A percentile compares a stretch with the other conserved stretches of the same genome.
phyloP scores from a whole-genome alignment of 2,329 filamentous ascomycete genomes.

The Purpureocillium lavendulum region DNA sequence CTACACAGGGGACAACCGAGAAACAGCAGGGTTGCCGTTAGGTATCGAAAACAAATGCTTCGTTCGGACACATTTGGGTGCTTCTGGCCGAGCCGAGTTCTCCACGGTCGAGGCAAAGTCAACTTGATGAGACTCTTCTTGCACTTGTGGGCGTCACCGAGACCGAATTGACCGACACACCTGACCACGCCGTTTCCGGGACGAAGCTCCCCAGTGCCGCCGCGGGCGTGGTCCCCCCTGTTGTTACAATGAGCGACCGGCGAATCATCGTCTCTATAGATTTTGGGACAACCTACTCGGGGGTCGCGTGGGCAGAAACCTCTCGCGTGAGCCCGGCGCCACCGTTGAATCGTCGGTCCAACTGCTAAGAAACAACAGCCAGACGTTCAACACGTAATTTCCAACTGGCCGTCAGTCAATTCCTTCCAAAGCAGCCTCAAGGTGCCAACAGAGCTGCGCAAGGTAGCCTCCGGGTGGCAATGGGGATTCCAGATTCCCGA shows the following conservation, averaged over 20 bases:
- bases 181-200: too few relatives aligned
- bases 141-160: too few relatives aligned
- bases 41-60: too few relatives aligned
- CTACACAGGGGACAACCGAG: too few relatives aligned
- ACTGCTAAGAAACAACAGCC: constrained; percentile 20
- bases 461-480: constrained; percentile 29
- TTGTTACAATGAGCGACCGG: constrained; percentile 20
- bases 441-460: constrained; percentile 40
- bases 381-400: constrained; percentile 32
- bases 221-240: constrained; percentile 1
- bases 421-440: constrained; percentile 29
- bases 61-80: too few relatives aligned
- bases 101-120: too few relatives aligned
- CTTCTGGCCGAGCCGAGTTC: too few relatives aligned
- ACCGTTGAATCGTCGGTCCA: neutral
- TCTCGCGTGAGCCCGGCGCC: constrained; percentile 19
- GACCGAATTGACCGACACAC: too few relatives aligned
- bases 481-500: constrained; percentile 43
- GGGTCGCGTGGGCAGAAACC: constrained; percentile 43
- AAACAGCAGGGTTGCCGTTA: too few relatives aligned
- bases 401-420: constrained; percentile 31
- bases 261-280: constrained; percentile 45
- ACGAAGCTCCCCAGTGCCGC: neutral
- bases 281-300: constrained; percentile 49
- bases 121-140: too few relatives aligned